Base-by-base conservation (phyloP, 163 green algal genomes). In the Chloroidium sp. region DNA sequence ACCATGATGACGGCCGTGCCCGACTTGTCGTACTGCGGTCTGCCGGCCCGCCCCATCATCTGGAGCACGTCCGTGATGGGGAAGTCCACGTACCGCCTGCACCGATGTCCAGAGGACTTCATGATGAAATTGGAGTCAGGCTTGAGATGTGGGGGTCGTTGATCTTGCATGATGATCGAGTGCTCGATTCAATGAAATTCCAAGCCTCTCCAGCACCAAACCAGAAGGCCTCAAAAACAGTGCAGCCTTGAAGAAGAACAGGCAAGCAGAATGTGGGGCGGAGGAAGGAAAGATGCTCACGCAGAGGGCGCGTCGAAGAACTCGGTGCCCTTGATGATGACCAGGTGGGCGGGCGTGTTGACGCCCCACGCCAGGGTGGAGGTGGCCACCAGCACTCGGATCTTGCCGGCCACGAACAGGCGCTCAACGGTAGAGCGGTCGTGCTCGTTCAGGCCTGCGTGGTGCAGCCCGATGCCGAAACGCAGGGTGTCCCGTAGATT, bases 1-100 rank as follows among this genome's bases (percentile, higher is more conserved):
- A 97, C 95, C 95, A 98, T 98, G 81, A 98, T 97, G 60, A 98
- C 94, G 3, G 93, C 94, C 2, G 92, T 85, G 0, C 95, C 95
- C 76, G 92, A 88, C 0, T 86, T 93, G 84, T 99, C 95, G 88
- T 96, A 99, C 83, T 99, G 95, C 0, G 96, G 95, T 61, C 95
- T 82, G 0, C 94, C 94, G 36, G 94, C 95, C 60, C 95, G 86
- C 62, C 81, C 82, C 61, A 80, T 76, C 77, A 80, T 83, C 61
- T 82, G 86, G 82, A 96, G 80, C 80, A 89, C 90, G 62, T 86
- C 85, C 74, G 84, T 93, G 57, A 86, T 81, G 78, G 97, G 91
- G 80, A 97, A 98, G 86, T 98, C 94, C 74, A 88, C 82, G 81
- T 97, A 97, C 82, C 0, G 78, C 79, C 90, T 36, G 36, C 36